phyloP scores from a whole-genome alignment of 2,329 filamentous ascomycete genomes.

The Fusarium circinatum region DNA sequence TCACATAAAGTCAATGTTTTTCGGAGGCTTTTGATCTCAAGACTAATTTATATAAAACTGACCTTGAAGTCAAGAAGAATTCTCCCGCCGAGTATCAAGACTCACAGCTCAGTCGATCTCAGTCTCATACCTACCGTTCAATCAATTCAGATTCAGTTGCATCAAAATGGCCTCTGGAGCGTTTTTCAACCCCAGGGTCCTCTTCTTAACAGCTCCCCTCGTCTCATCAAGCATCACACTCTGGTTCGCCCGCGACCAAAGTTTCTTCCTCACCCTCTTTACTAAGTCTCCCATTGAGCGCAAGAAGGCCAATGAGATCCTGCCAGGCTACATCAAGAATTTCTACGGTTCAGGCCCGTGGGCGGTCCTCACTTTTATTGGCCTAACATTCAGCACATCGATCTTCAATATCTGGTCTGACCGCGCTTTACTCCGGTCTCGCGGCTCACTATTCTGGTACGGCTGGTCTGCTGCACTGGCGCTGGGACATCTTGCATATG shows the following conservation, averaged over 20 bases:
- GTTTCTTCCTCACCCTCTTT: constrained; percentile 54
- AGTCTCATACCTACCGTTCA: too few relatives aligned
- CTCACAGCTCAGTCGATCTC: neutral
- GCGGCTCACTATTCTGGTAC: constrained; percentile 48
- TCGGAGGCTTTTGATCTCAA: constrained; percentile 26
- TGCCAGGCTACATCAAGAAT: constrained; percentile 55
- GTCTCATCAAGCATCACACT: constrained; percentile 59
- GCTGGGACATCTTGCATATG: constrained; percentile 48
- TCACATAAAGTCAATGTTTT: neutral
- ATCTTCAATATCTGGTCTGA: constrained; percentile 42
- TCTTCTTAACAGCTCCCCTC: constrained; percentile 56
- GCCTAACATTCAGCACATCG: constrained; percentile 48
- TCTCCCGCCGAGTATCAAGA: neutral
- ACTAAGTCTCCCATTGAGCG: constrained; percentile 44
- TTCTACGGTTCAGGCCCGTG: constrained; percentile 53
- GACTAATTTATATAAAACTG: constrained; percentile 3
- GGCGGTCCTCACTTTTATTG: constrained; percentile 49
- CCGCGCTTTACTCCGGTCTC: constrained; percentile 34
- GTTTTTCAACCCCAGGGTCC: constrained; percentile 52
- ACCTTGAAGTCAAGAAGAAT: neutral
- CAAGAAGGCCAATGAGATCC: constrained; percentile 48
- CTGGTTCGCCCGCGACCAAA: constrained; percentile 57
- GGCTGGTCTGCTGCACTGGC: constrained; percentile 46
- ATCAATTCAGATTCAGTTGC: neutral
- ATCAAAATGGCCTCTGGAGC: constrained; percentile 50